Evolutionary conservation across 225 moss, liverwort and hornwort species (phyloP), one percentile per base, ranked within the genome.

Genomic region (Pseudisothecium myosuroides): DNA sequence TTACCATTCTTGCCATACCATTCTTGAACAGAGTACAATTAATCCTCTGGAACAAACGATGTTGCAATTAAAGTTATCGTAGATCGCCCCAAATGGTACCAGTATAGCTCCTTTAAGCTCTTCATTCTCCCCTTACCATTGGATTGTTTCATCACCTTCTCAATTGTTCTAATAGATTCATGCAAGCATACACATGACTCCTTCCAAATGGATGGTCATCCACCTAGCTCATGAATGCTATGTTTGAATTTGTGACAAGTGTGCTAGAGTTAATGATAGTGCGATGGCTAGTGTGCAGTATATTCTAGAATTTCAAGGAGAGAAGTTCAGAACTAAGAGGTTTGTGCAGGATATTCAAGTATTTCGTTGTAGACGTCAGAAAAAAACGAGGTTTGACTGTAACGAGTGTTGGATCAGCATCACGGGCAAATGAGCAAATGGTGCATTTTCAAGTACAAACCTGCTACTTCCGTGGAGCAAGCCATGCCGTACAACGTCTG

Each of bases 381-480:
- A 58, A 58, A 55, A 39, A 59, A 85, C 23, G 52, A 77, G 52
- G 54, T 39, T 75, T 31, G 34, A 49, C 45, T 29, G 50, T 39
- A 76, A 45, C 20, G 49, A 43, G 61, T 9, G 7, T 31, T 72
- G 32, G 21, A 80, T 66, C 64, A 75, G 41, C 65, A 80, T 80
- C 65, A 43, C 66, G 43, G 20, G 59, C 72, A 77, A 77, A 78
- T 66, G 64, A 74, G 65, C 36, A 34, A 83, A 72, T 64, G 80
- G 80, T 49, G 61, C 31, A 66, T 58, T 83, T 41, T 55, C 28
- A 7, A 52, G 80, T 26, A 91, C 87, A 89, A 75, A 94, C 94
- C 92, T 90, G 94, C 90, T 58, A 92, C 88, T 86, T 90, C 91
- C 37, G 90, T 81, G 27, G 94, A 94, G 83, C 91, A 91, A 43